Evolutionary conservation across 768 basidiomycete genomes (phyloP).

Genomic region (Infundibulicybe gibba): DNA sequence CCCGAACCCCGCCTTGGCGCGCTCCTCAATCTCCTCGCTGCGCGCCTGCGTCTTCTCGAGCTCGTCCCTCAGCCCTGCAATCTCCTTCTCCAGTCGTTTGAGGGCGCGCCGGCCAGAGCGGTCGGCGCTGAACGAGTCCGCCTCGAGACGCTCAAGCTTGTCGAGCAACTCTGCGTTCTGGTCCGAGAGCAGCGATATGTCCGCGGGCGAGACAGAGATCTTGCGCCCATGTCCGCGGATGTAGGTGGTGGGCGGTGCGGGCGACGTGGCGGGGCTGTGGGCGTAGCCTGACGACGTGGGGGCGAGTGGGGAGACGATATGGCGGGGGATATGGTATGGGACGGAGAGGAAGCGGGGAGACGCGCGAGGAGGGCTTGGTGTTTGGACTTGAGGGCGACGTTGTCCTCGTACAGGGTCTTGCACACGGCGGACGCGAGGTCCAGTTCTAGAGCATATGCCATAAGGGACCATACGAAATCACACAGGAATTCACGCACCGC

Average conservation of each 20-base stretch:
- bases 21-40: conserved; percentile 70
- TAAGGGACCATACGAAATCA: conserved; percentile 6
- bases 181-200: conserved; percentile 69
- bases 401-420: conserved; percentile 69
- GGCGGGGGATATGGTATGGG: conserved; percentile 5
- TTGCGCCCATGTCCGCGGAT: conserved; percentile 35
- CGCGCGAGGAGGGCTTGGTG: conserved; percentile 71
- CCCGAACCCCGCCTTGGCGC: conserved; percentile 43
- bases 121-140: conserved; percentile 65
- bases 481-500: conserved; percentile 53
- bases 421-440: conserved; percentile 63
- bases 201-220: conserved; percentile 63
- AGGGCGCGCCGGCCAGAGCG: conserved; percentile 65
- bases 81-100: conserved; percentile 75
- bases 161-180: conserved; percentile 80
- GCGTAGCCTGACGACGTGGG: conserved; percentile 28
- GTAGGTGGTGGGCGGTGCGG: conserved; percentile 13
- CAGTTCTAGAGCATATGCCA: conserved; percentile 45
- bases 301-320: conserved; percentile 2
- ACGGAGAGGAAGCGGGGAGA: conserved; percentile 39
- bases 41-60: conserved; percentile 71
- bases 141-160: conserved; percentile 74
- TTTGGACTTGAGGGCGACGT: conserved; percentile 62
- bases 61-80: conserved; percentile 67
- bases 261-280: conserved; percentile 17